These are phyloP conservation scores for Trichoderma asperelloides DNA, from an alignment of 495 filamentous ascomycete genomes.

Conservation along the genomic window DNA sequence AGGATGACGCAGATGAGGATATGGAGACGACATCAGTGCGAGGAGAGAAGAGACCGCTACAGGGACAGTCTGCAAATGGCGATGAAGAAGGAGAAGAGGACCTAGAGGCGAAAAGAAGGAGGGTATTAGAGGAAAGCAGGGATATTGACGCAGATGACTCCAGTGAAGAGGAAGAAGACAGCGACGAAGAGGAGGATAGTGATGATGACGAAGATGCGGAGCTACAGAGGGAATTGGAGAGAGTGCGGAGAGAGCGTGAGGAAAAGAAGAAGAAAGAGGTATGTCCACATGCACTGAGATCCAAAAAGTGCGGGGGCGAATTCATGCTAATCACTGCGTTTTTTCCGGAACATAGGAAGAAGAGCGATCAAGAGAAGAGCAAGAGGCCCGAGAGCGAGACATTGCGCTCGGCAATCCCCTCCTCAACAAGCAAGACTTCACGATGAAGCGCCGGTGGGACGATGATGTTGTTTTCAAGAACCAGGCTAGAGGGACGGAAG, in stretches of 20 bases:
- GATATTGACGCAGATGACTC: conserved; percentile 89
- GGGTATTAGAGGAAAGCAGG: conserved; percentile 78
- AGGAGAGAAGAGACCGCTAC: conserved; percentile 58
- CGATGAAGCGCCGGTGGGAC: conserved; percentile 82
- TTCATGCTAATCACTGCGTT: neutral
- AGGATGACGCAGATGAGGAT: conserved; percentile 17
- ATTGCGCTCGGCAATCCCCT: conserved; percentile 91
- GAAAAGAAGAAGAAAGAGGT: conserved; percentile 81
- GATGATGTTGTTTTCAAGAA: conserved; percentile 99
- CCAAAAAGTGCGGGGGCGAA: neutral
- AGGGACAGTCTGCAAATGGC: conserved; percentile 22
- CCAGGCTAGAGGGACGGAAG: conserved; percentile 89
- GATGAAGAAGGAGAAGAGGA: conserved; percentile 51
- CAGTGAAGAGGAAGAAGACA: conserved; percentile 42
- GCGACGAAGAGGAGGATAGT: conserved; percentile 63
- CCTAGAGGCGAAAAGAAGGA: conserved; percentile 70
- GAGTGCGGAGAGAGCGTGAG: conserved; percentile 83
- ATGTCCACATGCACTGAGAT: conserved; percentile 3
- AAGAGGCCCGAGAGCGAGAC: conserved; percentile 74
- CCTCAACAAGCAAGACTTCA: conserved; percentile 67
- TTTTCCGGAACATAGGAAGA: conserved; percentile 44
- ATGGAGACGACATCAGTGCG: conserved; percentile 25
- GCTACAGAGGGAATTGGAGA: conserved; percentile 83
- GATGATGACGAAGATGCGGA: conserved; percentile 88
- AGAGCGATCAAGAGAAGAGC: conserved; percentile 65